Percentiles rank a stretch among this genome's conserved stretches.
Conservation (phyloP, 2,329 filamentous ascomycete species). For the Cytospora leucostoma region DNA sequence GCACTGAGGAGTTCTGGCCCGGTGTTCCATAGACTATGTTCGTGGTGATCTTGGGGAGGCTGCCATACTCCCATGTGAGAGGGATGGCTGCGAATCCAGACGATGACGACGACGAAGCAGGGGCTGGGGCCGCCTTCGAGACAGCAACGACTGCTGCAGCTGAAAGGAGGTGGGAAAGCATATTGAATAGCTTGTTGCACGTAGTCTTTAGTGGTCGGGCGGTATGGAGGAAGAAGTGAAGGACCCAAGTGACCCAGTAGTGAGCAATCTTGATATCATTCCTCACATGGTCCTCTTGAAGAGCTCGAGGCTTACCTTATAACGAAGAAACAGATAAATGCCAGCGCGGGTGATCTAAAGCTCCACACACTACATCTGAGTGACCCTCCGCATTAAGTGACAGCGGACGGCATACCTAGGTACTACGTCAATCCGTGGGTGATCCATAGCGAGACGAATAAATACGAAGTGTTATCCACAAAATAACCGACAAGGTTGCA, state of each 20-base stretch:
- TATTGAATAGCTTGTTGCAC: not conserved
- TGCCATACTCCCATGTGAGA: slow-evolving; percentile 8
- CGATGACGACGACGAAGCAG: not conserved
- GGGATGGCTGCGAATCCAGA: slow-evolving; percentile 2
- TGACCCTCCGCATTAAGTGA: not conserved
- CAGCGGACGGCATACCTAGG: not conserved
- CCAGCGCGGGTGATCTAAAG: not conserved
- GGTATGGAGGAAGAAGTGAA: not conserved
- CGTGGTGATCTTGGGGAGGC: slow-evolving; percentile 11
- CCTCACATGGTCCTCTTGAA: too few relatives aligned
- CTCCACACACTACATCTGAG: not conserved
- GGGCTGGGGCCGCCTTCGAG: slow-evolving; percentile 2
- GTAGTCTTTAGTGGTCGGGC: not conserved
- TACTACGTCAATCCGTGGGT: not conserved
- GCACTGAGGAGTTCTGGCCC: slow-evolving; percentile 5
- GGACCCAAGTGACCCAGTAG: not conserved
- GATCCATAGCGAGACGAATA: too few relatives aligned
- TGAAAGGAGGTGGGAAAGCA: not conserved
- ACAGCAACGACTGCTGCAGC: not conserved
- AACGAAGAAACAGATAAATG: not conserved
- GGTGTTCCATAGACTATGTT: slow-evolving; percentile 7
- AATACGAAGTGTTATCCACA: too few relatives aligned
- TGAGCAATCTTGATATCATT: not conserved
- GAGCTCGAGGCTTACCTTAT: not conserved
- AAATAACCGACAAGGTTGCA: too few relatives aligned